Conservation (phyloP, 257 asterid species). For the Dorcoceras hygrometricum region DNA sequence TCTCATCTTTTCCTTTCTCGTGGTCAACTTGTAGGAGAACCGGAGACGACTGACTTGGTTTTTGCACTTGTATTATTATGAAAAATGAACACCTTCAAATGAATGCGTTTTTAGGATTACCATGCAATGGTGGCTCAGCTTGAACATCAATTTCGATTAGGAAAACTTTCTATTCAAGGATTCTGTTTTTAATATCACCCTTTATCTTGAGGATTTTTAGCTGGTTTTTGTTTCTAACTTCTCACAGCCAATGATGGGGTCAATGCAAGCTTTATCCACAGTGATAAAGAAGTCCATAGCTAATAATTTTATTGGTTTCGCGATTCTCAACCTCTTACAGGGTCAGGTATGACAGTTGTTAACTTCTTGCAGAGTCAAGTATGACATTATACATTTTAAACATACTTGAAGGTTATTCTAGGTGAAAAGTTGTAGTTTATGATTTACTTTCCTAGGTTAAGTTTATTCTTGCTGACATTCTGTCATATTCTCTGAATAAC, state of each 20-base stretch:
- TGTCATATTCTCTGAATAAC: constrained; percentile 24
- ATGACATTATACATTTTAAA: constrained; percentile 4
- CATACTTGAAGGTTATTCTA: constrained; percentile 6
- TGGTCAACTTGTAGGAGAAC: constrained; percentile 19
- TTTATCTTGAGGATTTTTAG: constrained; percentile 15
- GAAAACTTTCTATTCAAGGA: constrained; percentile 94
- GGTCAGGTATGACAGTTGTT: no score
- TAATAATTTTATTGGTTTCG: constrained; percentile 70
- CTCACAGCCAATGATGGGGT: constrained; percentile 90
- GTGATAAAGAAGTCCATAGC: constrained; percentile 85
- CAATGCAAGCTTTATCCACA: constrained; percentile 85
- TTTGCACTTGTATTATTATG: no score
- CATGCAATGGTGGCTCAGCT: constrained; percentile 99
- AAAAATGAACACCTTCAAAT: constrained; percentile 22
- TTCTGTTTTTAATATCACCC: constrained; percentile 67
- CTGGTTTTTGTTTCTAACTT: constrained; percentile 24
- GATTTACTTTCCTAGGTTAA: constrained; percentile 16
- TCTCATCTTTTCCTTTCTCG: not conserved
- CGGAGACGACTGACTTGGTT: constrained; percentile 11
- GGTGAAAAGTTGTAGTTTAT: constrained; percentile 11
- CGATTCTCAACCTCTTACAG: constrained; percentile 93
- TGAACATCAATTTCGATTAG: constrained; percentile 92
- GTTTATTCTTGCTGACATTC: constrained; percentile 19
- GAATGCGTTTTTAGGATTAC: constrained; percentile 63
- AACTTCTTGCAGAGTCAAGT: constrained; percentile 96